phyloP scores from a whole-genome alignment of 345 rosid species.

The Isatis tinctoria region DNA sequence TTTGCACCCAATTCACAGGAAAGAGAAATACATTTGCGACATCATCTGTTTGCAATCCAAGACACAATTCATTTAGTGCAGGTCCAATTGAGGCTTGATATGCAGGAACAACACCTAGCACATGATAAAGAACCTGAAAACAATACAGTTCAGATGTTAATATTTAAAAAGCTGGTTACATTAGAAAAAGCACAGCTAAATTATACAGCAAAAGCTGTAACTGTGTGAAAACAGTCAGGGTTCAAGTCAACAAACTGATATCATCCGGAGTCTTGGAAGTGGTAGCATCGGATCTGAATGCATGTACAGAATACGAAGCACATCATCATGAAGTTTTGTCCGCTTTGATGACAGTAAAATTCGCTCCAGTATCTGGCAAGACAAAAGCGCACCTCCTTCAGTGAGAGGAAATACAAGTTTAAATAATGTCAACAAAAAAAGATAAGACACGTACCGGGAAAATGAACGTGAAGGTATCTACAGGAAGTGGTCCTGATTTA shows the following conservation, averaged over 20 bases:
- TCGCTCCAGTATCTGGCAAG: slow-evolving; percentile 83
- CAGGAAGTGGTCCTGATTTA: slow-evolving; percentile 91
- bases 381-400: neutral
- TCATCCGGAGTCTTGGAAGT: slow-evolving; percentile 89
- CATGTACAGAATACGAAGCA: slow-evolving; percentile 72
- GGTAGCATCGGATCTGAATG: slow-evolving; percentile 93
- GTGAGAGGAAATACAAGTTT: slow-evolving; percentile 9
- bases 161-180: too few relatives aligned
- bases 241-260: slow-evolving; percentile 57
- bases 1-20: neutral
- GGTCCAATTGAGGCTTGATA: slow-evolving; percentile 80
- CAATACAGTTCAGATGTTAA: neutral
- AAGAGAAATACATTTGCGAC: slow-evolving; percentile 62
- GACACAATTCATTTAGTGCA: slow-evolving; percentile 90
- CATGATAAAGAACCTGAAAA: slow-evolving; percentile 86
- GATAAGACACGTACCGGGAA: slow-evolving; percentile 67
- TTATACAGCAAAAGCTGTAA: neutral
- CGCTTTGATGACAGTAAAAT: slow-evolving; percentile 67
- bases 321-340: slow-evolving; percentile 82
- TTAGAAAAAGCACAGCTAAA: too few relatives aligned
- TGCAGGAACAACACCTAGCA: slow-evolving; percentile 78
- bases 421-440: neutral
- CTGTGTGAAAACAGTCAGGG: slow-evolving; percentile 14
- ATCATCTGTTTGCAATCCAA: slow-evolving; percentile 83
- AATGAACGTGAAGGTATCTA: slow-evolving; percentile 87